Evolutionary conservation across 805 yeast genomes (phyloP).

Genomic region (Ogataea henricii): DNA sequence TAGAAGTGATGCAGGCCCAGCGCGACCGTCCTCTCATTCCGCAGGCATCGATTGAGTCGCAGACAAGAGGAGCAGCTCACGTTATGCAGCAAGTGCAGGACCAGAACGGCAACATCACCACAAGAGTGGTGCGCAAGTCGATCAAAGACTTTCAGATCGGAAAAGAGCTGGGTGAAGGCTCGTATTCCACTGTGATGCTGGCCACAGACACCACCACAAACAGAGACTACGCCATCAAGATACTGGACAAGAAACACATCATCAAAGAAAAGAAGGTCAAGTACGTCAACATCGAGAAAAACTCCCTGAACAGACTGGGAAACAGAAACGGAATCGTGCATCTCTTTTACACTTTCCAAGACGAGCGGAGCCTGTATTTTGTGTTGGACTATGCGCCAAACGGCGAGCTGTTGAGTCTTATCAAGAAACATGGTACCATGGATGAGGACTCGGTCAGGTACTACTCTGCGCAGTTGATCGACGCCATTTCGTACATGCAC

Average conservation of each 20-base stretch:
- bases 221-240: constrained; percentile 71
- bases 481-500: constrained; percentile 73
- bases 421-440: constrained; percentile 69
- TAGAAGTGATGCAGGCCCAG: not conserved
- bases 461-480: constrained; percentile 72
- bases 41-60: constrained; percentile 47
- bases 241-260: constrained; percentile 73
- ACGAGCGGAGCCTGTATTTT: constrained; percentile 69
- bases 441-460: constrained; percentile 69
- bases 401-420: constrained; percentile 70
- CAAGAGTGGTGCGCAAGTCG: constrained; percentile 50
- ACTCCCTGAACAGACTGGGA: constrained; percentile 70
- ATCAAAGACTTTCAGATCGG: constrained; percentile 90
- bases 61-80: constrained; percentile 60
- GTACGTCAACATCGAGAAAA: constrained; percentile 81
- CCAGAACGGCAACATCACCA: constrained; percentile 50
- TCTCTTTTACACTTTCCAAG: constrained; percentile 78
- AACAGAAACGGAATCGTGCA: constrained; percentile 63
- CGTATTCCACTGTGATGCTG: constrained; percentile 89
- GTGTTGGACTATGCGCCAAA: constrained; percentile 78
- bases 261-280: constrained; percentile 82
- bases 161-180: constrained; percentile 89
- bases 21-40: constrained; percentile 12
- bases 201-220: constrained; percentile 75
- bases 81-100: constrained; percentile 47